Evolutionary conservation across 768 basidiomycete genomes (phyloP).

Genomic region (Auricularia cornea): DNA sequence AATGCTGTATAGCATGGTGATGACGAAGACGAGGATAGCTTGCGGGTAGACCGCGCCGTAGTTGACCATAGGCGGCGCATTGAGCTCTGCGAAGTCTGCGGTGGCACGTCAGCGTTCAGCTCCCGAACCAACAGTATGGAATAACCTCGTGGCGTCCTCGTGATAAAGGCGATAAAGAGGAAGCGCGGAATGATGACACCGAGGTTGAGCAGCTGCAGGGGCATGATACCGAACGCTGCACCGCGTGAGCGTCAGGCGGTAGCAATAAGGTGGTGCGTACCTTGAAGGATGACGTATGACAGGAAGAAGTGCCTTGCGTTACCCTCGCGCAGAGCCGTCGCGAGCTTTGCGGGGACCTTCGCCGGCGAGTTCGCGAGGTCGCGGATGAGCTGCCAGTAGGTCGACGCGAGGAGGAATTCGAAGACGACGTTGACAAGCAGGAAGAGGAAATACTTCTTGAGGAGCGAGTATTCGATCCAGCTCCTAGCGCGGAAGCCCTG

Average conservation of each 20-base stretch:
- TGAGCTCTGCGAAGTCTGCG: constrained; percentile 88
- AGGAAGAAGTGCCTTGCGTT: constrained; percentile 80
- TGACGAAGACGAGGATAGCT: constrained; percentile 90
- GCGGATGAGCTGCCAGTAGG: constrained; percentile 83
- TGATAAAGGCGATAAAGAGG: constrained; percentile 65
- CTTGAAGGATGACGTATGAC: constrained; percentile 79
- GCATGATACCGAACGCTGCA: constrained; percentile 86
- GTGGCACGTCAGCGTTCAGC: constrained; percentile 1
- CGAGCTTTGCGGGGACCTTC: constrained; percentile 90
- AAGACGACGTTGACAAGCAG: constrained; percentile 88
- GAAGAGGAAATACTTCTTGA: constrained; percentile 96
- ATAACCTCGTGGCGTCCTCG: constrained; percentile 84
- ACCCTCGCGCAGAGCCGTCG: constrained; percentile 70
- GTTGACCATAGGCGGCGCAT: constrained; percentile 97
- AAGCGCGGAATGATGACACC: constrained; percentile 78
- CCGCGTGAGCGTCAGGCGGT: constrained; percentile 9
- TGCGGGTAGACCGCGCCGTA: constrained; percentile 97
- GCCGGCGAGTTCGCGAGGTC: constrained; percentile 91
- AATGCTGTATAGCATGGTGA: constrained; percentile 91
- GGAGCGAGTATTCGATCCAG: constrained; percentile 85
- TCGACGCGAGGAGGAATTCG: constrained; percentile 86
- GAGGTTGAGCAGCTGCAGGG: constrained; percentile 86
- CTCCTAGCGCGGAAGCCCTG: constrained; percentile 87
- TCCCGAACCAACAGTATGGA: neutral
- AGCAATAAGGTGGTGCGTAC: constrained; percentile 23